Conservation (phyloP, 2,329 filamentous ascomycete species). For the Aspergillus hortae region DNA sequence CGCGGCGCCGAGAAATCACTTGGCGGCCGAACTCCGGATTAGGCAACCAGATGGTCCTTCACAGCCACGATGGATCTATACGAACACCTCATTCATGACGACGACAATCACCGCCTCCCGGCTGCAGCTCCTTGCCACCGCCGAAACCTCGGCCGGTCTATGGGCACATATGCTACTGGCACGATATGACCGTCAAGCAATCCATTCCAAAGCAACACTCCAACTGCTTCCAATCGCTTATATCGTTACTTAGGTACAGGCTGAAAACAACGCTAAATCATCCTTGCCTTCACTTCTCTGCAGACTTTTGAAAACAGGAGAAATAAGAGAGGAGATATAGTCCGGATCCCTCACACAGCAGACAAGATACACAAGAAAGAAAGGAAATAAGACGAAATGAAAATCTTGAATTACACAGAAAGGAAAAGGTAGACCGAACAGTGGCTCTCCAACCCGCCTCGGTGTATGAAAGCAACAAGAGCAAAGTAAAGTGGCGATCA, state of each 20-base stretch:
- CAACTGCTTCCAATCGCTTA: slow-evolving; percentile 4
- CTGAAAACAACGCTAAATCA: slow-evolving; percentile 12
- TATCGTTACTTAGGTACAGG: slow-evolving; percentile 11
- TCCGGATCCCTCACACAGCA: background rate
- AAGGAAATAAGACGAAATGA: slow-evolving; percentile 1
- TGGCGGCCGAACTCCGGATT: background rate
- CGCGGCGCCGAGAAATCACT: background rate
- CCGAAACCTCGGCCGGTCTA: background rate
- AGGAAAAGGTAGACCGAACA: background rate
- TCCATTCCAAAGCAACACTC: background rate
- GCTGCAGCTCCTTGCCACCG: background rate
- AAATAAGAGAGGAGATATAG: background rate
- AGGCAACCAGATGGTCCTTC: background rate
- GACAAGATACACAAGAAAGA: background rate
- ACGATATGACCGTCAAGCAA: background rate
- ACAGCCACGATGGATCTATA: slow-evolving; percentile 2
- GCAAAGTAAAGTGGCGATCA: background rate
- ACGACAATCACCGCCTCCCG: background rate
- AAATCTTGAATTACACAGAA: background rate
- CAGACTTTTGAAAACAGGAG: slow-evolving; percentile 3
- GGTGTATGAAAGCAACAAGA: background rate
- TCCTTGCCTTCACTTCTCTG: slow-evolving; percentile 6
- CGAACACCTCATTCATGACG: no score
- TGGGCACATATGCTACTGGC: background rate
- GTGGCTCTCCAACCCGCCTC: no score